Percentiles rank a stretch among this genome's conserved stretches.
phyloP scores from a whole-genome alignment of 805 yeast species.

The Metschnikowia borealis region DNA sequence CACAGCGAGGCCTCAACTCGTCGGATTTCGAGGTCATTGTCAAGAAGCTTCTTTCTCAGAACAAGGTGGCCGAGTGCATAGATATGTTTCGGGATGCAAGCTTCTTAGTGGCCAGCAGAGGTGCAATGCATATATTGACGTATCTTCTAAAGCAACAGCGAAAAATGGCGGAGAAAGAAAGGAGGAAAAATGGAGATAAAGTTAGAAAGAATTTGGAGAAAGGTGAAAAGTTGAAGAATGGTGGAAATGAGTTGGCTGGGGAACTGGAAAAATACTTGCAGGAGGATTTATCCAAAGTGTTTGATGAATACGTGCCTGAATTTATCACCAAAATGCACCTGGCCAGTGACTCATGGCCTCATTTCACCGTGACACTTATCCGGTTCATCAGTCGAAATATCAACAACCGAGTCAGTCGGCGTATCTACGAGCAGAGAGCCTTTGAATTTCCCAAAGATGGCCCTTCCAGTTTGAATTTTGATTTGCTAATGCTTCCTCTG shows the following conservation, averaged over 20 bases:
- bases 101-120: slow-evolving; percentile 22
- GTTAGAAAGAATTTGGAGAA: too few species aligned
- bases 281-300: not conserved
- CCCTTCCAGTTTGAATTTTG: slow-evolving; percentile 15
- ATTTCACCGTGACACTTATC: slow-evolving; percentile 20
- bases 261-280: too few species aligned
- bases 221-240: too few species aligned
- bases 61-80: slow-evolving; percentile 24
- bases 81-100: slow-evolving; percentile 19
- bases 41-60: slow-evolving; percentile 23
- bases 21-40: slow-evolving; percentile 28
- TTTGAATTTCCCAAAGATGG: slow-evolving; percentile 8
- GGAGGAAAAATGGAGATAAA: not conserved
- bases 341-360: slow-evolving; percentile 1
- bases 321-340: slow-evolving; percentile 3
- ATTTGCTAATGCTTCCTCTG: slow-evolving; percentile 19
- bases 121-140: slow-evolving; percentile 16
- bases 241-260: too few species aligned
- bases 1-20: slow-evolving; percentile 24
- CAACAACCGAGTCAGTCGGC: slow-evolving; percentile 21
- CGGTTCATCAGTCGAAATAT: slow-evolving; percentile 16
- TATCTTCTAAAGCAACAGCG: not conserved
- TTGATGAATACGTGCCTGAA: slow-evolving; percentile 3
- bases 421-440: slow-evolving; percentile 13
- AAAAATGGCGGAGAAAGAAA: not conserved